A percentile compares a stretch with the other conserved stretches of the same genome.
phyloP scores from a whole-genome alignment of 2,329 filamentous ascomycete species.

The Cladosporium phlei region DNA sequence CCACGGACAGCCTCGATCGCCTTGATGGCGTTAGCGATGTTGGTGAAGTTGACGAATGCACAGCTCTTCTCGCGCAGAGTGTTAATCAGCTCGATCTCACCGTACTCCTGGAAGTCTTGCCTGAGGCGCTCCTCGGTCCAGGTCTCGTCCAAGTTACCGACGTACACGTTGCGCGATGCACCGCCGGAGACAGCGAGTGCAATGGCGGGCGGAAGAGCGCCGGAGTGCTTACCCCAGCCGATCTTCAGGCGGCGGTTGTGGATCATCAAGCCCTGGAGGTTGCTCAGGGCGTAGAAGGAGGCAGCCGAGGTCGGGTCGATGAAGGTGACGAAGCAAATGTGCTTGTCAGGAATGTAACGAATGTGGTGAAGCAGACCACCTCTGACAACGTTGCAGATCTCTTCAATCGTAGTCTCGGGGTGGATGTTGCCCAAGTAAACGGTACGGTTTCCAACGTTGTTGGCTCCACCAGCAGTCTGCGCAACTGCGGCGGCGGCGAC shows the following conservation, averaged over 20 bases:
- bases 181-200: slow-evolving; percentile 93
- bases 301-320: slow-evolving; percentile 97
- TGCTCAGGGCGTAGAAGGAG: slow-evolving; percentile 96
- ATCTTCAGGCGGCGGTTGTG: slow-evolving; percentile 98
- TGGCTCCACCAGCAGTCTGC: slow-evolving; percentile 91
- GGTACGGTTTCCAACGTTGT: slow-evolving; percentile 94
- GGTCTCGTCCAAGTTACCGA: slow-evolving; percentile 93
- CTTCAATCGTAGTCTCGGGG: slow-evolving; percentile 96
- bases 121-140: slow-evolving; percentile 95
- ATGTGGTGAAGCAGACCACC: slow-evolving; percentile 95
- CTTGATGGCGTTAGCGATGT: slow-evolving; percentile 99
- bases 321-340: slow-evolving; percentile 99
- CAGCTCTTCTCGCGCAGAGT: slow-evolving; percentile 97
- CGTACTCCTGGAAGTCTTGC: slow-evolving; percentile 95
- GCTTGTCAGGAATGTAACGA: slow-evolving; percentile 98
- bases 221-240: slow-evolving; percentile 98
- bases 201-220: slow-evolving; percentile 90
- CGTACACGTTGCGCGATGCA: slow-evolving; percentile 96
- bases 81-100: slow-evolving; percentile 97
- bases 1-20: slow-evolving; percentile 93
- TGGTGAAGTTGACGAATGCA: slow-evolving; percentile 99
- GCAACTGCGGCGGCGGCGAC: slow-evolving; percentile 94
- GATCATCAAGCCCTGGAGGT: slow-evolving; percentile 97
- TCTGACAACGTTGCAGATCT: slow-evolving; percentile 98
- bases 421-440: slow-evolving; percentile 99